Percentiles rank a stretch among this genome's conserved stretches.
Conservation (phyloP, 257 asterid genomes). For the Catharanthus roseus region DNA sequence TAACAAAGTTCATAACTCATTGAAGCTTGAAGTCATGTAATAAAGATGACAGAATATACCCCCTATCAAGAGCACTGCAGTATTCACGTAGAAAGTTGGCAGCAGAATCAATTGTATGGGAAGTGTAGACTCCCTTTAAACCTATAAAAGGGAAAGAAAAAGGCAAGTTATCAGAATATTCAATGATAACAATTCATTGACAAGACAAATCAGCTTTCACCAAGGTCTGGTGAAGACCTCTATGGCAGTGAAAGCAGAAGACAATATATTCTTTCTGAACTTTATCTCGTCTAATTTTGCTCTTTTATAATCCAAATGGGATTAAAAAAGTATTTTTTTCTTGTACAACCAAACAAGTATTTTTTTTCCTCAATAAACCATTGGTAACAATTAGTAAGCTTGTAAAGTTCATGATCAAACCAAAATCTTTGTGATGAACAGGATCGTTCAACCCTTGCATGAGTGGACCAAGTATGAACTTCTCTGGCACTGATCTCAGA, state of each 20-base stretch:
- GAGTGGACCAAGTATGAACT: slow-evolving; percentile 76
- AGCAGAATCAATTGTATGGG: slow-evolving; percentile 65
- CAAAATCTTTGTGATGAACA: slow-evolving; percentile 87
- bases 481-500: slow-evolving; percentile 51
- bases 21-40: background rate
- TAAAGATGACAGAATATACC: slow-evolving; percentile 34
- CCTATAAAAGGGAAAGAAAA: slow-evolving; percentile 40
- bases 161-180: background rate
- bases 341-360: too few relatives aligned
- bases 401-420: slow-evolving; percentile 34
- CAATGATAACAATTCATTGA: background rate
- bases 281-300: background rate
- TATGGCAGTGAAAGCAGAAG: background rate
- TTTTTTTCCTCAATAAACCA: too few relatives aligned
- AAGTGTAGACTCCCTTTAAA: slow-evolving; percentile 70
- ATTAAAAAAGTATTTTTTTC: background rate
- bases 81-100: slow-evolving; percentile 53
- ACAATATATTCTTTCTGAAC: background rate
- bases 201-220: background rate
- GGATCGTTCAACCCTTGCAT: slow-evolving; percentile 83
- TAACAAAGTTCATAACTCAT: background rate
- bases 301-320: background rate
- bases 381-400: background rate
- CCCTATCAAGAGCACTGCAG: slow-evolving; percentile 52
- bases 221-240: slow-evolving; percentile 1